These are phyloP conservation scores for Lophiotrema nucula DNA, from an alignment of 495 filamentous ascomycete species.

Conservation along the genomic window DNA sequence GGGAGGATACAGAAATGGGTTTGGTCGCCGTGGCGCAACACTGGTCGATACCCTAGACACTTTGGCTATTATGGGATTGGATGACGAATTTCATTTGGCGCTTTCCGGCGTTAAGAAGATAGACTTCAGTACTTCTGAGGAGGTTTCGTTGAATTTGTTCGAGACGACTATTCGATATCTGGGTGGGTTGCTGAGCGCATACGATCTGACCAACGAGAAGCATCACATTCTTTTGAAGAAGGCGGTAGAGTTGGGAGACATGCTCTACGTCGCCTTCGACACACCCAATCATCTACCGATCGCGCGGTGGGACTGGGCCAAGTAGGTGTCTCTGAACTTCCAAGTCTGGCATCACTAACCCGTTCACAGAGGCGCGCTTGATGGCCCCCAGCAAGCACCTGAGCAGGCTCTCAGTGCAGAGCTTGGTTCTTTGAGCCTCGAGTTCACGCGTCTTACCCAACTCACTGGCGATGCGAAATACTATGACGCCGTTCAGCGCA, in stretches of 20 bases:
- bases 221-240: constrained; percentile 76
- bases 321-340: constrained; percentile 50
- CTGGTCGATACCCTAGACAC: constrained; percentile 90
- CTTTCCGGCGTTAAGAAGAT: constrained; percentile 72
- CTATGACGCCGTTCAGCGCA: constrained; percentile 90
- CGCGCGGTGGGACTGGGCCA: constrained; percentile 84
- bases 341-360: constrained; percentile 57
- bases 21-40: constrained; percentile 92
- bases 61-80: constrained; percentile 93
- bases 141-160: constrained; percentile 45
- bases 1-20: constrained; percentile 59
- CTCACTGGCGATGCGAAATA: constrained; percentile 84
- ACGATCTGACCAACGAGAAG: constrained; percentile 55
- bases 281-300: constrained; percentile 95
- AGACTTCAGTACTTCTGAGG: constrained; percentile 71
- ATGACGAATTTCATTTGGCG: constrained; percentile 85
- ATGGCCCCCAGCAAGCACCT: constrained; percentile 5
- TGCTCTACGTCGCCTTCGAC: constrained; percentile 92
- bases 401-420: constrained; percentile 55
- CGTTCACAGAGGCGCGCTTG: constrained; percentile 57
- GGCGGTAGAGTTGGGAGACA: constrained; percentile 80
- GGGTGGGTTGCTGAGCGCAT: constrained; percentile 44
- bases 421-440: constrained; percentile 81
- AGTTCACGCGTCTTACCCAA: constrained; percentile 92
- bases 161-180: constrained; percentile 47